Base-by-base conservation (phyloP, 2,329 filamentous ascomycete genomes). In the Monilinia fructicola region DNA sequence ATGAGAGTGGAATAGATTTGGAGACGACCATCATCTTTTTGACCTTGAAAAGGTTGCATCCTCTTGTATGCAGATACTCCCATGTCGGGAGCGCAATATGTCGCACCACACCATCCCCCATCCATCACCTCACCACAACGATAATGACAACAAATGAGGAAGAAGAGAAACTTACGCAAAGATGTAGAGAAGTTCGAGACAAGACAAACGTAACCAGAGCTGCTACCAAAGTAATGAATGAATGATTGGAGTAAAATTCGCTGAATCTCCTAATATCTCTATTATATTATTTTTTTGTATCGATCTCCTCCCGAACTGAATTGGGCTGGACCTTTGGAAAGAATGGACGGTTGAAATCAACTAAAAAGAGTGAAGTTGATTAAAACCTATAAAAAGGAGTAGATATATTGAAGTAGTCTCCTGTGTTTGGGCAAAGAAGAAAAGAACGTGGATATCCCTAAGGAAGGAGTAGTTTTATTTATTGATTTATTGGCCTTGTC, bases 291-390 rank as follows among this genome's bases (percentile, higher is more conserved):
- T 26, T n/a, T 6, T 48, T 26, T 54, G 46, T 64, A n/a, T 44
- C 50, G 44, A 53, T 54, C 28, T 55, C 53, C 31, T 53, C 42
- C 44, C n/a, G 40, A 53, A 44, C 54, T 53, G 44, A 38, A 42
- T 35, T 59, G 56, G 44, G 42, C 56, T 60, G 56, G 56, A 50
- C 21, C 67, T 62, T 64, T 54, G 52, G 71, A 74, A 73, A 66
- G 73, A 79, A 75, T 75, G 79, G 77, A 80, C 76, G 77, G 77
- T 67, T 60, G 74, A 26, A 60, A 73, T 73, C 75, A 76, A 76
- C 77, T 79, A 71, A 80, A 65, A 77, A 76, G 79, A 80, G 76
- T 80, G 79, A 79, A 80, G 78, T 77, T 75, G 78, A 76, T 70
- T 53, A 35, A 65, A 66, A 72, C 77, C 72, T 74, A 48, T 65